Base-by-base conservation (phyloP, 495 filamentous ascomycete species). In the Aspergillus sclerotioniger region DNA sequence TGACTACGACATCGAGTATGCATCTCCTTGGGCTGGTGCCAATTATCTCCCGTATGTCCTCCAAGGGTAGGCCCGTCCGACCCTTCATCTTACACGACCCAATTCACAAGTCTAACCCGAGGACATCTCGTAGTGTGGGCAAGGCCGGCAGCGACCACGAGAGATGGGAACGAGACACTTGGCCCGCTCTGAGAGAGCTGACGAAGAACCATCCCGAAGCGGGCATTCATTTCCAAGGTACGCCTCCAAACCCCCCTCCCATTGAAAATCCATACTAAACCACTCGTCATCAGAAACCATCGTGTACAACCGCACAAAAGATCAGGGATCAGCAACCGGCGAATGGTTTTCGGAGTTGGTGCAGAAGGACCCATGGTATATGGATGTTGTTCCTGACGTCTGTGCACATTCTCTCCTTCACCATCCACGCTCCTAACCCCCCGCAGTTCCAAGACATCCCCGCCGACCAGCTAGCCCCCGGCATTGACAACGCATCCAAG, bases 1-100 rank as follows among this genome's bases (percentile, higher is more conserved):
- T 35, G 94, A 98, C 76, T 96, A 96, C 75, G 92, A 97, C 66
- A 88, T 94, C 53, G 92, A 98, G 82, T 98, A 98, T 70, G 87
- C 91, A 3, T 95, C 90, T 16, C 94, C 94, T 0, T 96, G 90
- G 89, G 94, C 94, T 20, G 94, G 95, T 49, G 95, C 94, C 37
- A 96, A 97, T 68, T 92, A 87, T 59, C 64, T 94, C 60, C 94
- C 94, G 90, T 95, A 75, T 33, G 81, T 68, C 37, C 15, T 32
- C 16, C 39, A 46, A 32, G 21, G 43, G 29, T 33, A 49, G 32
- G 19, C 31, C 35, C 28, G 29, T 17, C 16, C 15, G 6, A 15
- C 9, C 31, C 7, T 43, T 3, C 8, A 9, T 41, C 15, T 15
- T n/a, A 8, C 16, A 2, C 57, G 15, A 25, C 32, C 16, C 8